Percentiles rank a stretch among this genome's conserved stretches.
Evolutionary conservation across 176 grass and related monocot genomes (phyloP).

Genomic region (Chloris gayana): DNA sequence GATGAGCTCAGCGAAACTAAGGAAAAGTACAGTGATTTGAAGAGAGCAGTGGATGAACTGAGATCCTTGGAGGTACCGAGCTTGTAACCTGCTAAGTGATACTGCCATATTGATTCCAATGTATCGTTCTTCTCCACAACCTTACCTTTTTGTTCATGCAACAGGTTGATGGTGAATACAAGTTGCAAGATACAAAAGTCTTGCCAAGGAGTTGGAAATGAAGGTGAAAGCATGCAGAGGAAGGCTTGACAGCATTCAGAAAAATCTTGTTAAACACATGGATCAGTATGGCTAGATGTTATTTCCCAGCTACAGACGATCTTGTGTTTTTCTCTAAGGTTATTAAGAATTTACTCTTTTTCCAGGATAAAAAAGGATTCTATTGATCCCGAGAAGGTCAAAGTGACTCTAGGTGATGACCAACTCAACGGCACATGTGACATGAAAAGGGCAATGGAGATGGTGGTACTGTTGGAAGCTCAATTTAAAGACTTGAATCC

Average conservation of each 20-base stretch:
- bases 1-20: slow-evolving; percentile 82
- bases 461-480: slow-evolving; percentile 78
- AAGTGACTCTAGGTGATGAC: slow-evolving; percentile 63
- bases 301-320: neutral
- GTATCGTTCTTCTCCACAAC: neutral
- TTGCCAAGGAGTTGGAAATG: slow-evolving; percentile 79
- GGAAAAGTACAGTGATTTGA: slow-evolving; percentile 72
- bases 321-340: slow-evolving; percentile 7
- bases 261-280: slow-evolving; percentile 79
- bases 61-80: slow-evolving; percentile 69
- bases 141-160: slow-evolving; percentile 13
- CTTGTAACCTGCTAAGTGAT: slow-evolving; percentile 15
- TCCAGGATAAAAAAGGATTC: slow-evolving; percentile 87
- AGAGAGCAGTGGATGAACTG: slow-evolving; percentile 84
- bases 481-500: slow-evolving; percentile 93
- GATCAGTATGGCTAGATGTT: slow-evolving; percentile 66
- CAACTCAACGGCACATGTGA: slow-evolving; percentile 61
- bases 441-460: slow-evolving; percentile 87
- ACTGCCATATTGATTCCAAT: slow-evolving; percentile 13
- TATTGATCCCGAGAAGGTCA: slow-evolving; percentile 84
- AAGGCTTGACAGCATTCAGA: slow-evolving; percentile 70
- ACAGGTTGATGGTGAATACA: slow-evolving; percentile 85
- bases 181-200: slow-evolving; percentile 75
- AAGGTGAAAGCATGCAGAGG: slow-evolving; percentile 75
- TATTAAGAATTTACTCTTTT: slow-evolving; percentile 7